Evolutionary conservation across 345 rosid genomes (phyloP).

Genomic region (Arabidopsis arenosa): DNA sequence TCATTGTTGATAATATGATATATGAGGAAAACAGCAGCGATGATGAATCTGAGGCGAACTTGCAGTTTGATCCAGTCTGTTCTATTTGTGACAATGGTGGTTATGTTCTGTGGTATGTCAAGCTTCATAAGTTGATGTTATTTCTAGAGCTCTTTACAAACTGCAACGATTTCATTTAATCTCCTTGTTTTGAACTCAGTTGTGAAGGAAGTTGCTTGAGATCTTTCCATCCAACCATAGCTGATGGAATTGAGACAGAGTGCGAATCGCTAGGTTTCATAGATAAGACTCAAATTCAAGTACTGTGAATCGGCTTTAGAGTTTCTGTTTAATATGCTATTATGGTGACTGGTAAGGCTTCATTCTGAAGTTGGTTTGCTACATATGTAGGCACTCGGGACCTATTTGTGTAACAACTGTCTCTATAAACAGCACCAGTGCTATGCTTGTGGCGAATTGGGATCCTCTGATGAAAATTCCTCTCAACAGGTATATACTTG

Average conservation of each 20-base stretch:
- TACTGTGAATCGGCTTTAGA: slow-evolving; percentile 42
- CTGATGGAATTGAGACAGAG: slow-evolving; percentile 43
- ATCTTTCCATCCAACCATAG: slow-evolving; percentile 68
- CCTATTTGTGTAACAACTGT: slow-evolving; percentile 64
- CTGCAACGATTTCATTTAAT: slow-evolving; percentile 3
- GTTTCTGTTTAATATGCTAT: slow-evolving; percentile 17
- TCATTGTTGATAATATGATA: slow-evolving; percentile 46
- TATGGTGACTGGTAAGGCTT: slow-evolving; percentile 3
- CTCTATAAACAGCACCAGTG: slow-evolving; percentile 65
- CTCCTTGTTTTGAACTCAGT: slow-evolving; percentile 45
- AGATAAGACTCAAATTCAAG: slow-evolving; percentile 52
- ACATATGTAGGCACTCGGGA: slow-evolving; percentile 54
- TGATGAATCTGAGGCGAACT: slow-evolving; percentile 29
- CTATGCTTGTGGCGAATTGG: slow-evolving; percentile 70
- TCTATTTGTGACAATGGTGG: slow-evolving; percentile 84
- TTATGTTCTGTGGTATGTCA: slow-evolving; percentile 56
- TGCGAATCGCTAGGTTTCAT: slow-evolving; percentile 69
- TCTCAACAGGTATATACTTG: slow-evolving; percentile 57
- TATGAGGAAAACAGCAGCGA: slow-evolving; percentile 45
- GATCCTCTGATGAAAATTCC: slow-evolving; percentile 58
- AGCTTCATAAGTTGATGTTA: slow-evolving; percentile 25
- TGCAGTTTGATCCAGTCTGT: slow-evolving; percentile 61
- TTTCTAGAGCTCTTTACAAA: slow-evolving; percentile 7
- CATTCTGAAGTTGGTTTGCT: slow-evolving; percentile 26
- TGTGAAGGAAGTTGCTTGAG: slow-evolving; percentile 79